Evolutionary conservation across 2,329 filamentous ascomycete species (phyloP), one percentile per base, ranked within the genome.

Genomic region (Macrophomina tecta): DNA sequence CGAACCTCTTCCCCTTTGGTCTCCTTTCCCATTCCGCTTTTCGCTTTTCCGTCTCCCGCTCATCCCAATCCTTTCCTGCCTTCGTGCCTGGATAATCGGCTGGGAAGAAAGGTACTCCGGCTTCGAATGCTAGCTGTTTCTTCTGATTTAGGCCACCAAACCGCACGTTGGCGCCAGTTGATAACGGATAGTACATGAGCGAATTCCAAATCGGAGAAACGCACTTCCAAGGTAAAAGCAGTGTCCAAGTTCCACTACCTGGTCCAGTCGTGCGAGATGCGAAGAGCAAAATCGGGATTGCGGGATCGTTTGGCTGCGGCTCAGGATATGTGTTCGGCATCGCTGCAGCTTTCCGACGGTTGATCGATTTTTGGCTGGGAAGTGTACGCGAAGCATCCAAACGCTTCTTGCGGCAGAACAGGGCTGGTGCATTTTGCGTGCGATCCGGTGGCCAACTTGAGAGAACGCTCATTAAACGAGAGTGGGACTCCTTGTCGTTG

Each of bases 221-320:
- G 72, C 92, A 97, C 75, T 92, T 93, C 93, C 94, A 97, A 0
- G 95, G 95, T 3, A 95, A 85, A 30, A 98, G 83, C 1, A 98
- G 76, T 0, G 90, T 95, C 93, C 93, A 98, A 0, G 85, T 89
- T 0, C 90, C 90, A 56, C 90, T 88, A 1, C 71, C 76, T 65
- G 83, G 81, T 55, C 84, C 85, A 11, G 78, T 81, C 45, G 80
- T 79, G 3, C 87, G 85, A 11, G 86, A 87, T 40, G 89, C 84
- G 4, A 92, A 83, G 5, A 96, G 79, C 1, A 94, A 82, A 46
- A 94, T 79, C 0, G 95, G 95, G 16, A 98, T 95, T 1, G 85
- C 81, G 1, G 92, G 91, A 73, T 97, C 93, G 8, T 81, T 82
- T 1, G 82, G 70, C 8, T 84, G 83, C 0, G 87, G 76, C 28